Evolutionary conservation across 768 basidiomycete species (phyloP).

Genomic region (Lentinula sp.): DNA sequence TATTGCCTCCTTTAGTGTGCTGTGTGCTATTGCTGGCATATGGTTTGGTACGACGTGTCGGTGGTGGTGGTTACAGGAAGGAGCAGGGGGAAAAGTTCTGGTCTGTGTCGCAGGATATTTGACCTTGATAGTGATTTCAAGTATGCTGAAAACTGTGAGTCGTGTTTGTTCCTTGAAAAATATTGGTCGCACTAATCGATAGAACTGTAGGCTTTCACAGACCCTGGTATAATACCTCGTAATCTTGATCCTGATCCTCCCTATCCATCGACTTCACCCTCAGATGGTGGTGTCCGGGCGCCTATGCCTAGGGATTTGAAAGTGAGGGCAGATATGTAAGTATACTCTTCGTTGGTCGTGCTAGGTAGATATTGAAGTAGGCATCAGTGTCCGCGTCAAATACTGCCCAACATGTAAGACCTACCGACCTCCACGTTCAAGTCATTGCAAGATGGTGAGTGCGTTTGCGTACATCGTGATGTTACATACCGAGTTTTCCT

Average conservation of each 20-base stretch:
- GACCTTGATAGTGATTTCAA: slow-evolving; percentile 58
- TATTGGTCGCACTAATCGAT: not conserved
- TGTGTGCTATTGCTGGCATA: slow-evolving; percentile 63
- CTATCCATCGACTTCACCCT: slow-evolving; percentile 53
- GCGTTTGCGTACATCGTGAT: not conserved
- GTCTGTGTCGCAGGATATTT: slow-evolving; percentile 40
- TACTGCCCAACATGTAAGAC: slow-evolving; percentile 91
- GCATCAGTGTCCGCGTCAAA: slow-evolving; percentile 76
- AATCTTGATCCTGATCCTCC: slow-evolving; percentile 85
- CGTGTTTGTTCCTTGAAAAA: not conserved
- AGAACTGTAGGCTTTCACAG: slow-evolving; percentile 55
- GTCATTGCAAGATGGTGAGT: slow-evolving; percentile 89
- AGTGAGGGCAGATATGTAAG: slow-evolving; percentile 73
- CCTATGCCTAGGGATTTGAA: slow-evolving; percentile 81
- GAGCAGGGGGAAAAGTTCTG: slow-evolving; percentile 59
- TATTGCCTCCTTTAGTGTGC: slow-evolving; percentile 51
- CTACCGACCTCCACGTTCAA: slow-evolving; percentile 90
- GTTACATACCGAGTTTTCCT: not conserved
- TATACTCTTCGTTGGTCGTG: slow-evolving; percentile 9
- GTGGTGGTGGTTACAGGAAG: slow-evolving; percentile 83
- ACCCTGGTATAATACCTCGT: slow-evolving; percentile 88
- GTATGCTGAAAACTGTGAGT: slow-evolving; percentile 74
- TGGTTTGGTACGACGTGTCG: slow-evolving; percentile 89
- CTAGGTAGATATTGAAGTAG: slow-evolving; percentile 5
- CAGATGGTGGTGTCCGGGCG: slow-evolving; percentile 52